Percentiles rank a stretch among this genome's conserved stretches.
These are phyloP conservation scores for Pichia cabralensis DNA, from an alignment of 805 yeast genomes.

Conservation along the genomic window DNA sequence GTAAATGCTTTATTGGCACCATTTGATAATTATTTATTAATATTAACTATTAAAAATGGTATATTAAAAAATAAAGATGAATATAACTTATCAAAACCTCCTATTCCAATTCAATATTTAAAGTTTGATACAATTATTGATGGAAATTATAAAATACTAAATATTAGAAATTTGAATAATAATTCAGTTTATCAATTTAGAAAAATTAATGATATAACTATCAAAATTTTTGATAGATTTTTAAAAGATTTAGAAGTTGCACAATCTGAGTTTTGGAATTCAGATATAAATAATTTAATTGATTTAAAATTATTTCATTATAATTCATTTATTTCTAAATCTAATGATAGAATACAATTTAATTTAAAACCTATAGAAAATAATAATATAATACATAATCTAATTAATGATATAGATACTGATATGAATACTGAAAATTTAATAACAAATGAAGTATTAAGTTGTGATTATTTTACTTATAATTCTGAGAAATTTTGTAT, in stretches of 20 bases:
- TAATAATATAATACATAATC: too few relatives aligned
- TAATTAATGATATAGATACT: too few relatives aligned
- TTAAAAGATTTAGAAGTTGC: conserved; percentile 14
- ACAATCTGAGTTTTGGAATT: conserved; percentile 15
- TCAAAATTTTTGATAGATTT: conserved; percentile 17
- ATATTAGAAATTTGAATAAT: conserved; percentile 18
- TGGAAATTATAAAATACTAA: conserved; percentile 12
- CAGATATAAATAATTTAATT: conserved; percentile 1
- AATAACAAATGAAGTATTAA: too few relatives aligned
- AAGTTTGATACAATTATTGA: conserved; percentile 11
- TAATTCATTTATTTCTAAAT: conserved; percentile 13
- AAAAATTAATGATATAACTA: conserved; percentile 15
- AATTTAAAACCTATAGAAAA: too few relatives aligned
- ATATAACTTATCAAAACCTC: conserved; percentile 16
- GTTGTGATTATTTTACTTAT: conserved; percentile 8
- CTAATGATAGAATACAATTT: conserved; percentile 17
- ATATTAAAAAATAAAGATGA: conserved; percentile 11
- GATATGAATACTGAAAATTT: too few relatives aligned
- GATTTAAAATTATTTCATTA: conserved; percentile 10
- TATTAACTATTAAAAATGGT: conserved; percentile 12
- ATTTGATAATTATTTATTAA: conserved; percentile 26
- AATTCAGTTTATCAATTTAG: conserved; percentile 12
- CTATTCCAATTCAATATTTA: conserved; percentile 23
- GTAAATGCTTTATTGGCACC: conserved; percentile 34
- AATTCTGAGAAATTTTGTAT: conserved; percentile 29